Percentiles rank a stretch among this genome's conserved stretches.
Conservation (phyloP, 495 filamentous ascomycete species). For the Penicillium flavigenum region DNA sequence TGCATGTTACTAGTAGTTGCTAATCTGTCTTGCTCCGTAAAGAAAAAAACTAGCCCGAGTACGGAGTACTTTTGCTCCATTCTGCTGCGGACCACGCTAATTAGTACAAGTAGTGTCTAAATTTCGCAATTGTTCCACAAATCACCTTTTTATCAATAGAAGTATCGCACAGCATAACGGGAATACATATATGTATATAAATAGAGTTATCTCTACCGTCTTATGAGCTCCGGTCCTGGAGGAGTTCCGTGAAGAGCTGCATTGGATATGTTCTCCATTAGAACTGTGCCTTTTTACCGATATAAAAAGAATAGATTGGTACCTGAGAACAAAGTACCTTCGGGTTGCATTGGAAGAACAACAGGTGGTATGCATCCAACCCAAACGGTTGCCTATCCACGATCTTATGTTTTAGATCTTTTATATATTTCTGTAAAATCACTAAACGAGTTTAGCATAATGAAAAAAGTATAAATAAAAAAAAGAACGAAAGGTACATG, state of each 20-base stretch:
- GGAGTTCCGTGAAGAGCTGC: slow-evolving; percentile 6
- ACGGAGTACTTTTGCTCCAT: slow-evolving; percentile 2
- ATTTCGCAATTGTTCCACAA: slow-evolving; percentile 14
- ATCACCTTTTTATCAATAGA: slow-evolving; percentile 2
- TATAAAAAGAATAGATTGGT: neutral
- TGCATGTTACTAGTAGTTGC: neutral
- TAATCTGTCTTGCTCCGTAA: neutral
- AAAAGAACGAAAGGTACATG: neutral
- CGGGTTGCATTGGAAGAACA: neutral
- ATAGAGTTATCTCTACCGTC: neutral
- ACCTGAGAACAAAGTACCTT: slow-evolving; percentile 1
- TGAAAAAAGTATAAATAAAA: neutral
- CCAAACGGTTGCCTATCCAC: slow-evolving; percentile 4
- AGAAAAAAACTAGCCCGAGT: neutral
- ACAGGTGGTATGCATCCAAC: neutral
- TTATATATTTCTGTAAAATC: neutral
- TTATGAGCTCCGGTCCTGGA: slow-evolving; percentile 6
- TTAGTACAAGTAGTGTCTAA: neutral
- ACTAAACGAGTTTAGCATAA: neutral
- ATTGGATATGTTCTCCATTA: slow-evolving; percentile 26
- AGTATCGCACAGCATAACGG: neutral
- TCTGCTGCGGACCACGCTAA: slow-evolving; percentile 5
- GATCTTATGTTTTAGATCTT: neutral
- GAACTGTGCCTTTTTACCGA: neutral
- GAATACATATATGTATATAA: neutral